Conservation (phyloP, 2,329 filamentous ascomycete genomes). For the Parasarocladium wereldwijsianum region DNA sequence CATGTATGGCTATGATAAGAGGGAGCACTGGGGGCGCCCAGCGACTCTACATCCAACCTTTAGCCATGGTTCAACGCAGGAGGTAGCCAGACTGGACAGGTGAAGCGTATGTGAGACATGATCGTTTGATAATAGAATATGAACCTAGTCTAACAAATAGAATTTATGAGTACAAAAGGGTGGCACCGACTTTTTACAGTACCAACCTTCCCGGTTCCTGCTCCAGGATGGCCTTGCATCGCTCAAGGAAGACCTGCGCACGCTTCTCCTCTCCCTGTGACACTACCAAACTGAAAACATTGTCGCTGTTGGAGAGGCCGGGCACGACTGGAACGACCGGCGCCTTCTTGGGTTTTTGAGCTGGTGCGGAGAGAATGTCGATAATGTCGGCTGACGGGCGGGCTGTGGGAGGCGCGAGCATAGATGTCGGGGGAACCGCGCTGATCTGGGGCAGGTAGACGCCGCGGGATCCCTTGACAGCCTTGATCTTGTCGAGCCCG, state of each 20-base stretch:
- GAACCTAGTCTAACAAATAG: no score
- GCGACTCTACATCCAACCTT: no score
- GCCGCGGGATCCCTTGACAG: conserved; percentile 40
- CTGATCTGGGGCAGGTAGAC: conserved; percentile 58
- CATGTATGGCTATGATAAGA: no score
- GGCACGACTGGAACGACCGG: conserved; percentile 23
- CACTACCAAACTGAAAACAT: conserved; percentile 72
- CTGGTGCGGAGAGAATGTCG: conserved; percentile 51
- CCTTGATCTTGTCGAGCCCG: conserved; percentile 40
- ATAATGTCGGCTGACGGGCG: conserved; percentile 52
- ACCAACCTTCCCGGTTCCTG: conserved; percentile 65
- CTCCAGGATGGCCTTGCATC: conserved; percentile 73
- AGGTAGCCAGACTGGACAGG: no score
- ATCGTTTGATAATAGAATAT: conserved; percentile 5
- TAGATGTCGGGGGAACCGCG: conserved; percentile 32
- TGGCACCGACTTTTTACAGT: conserved; percentile 32
- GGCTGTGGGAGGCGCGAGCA: conserved; percentile 17
- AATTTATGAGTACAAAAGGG: conserved; percentile 17
- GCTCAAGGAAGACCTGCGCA: conserved; percentile 68
- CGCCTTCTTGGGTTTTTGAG: conserved; percentile 14
- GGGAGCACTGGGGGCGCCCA: no score
- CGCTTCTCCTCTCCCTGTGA: conserved; percentile 68
- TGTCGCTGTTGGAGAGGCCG: conserved; percentile 41
- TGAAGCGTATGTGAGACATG: no score
- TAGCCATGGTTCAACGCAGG: no score